Base-by-base conservation (phyloP, 2,329 filamentous ascomycete species). In the Diaporthe citri region DNA sequence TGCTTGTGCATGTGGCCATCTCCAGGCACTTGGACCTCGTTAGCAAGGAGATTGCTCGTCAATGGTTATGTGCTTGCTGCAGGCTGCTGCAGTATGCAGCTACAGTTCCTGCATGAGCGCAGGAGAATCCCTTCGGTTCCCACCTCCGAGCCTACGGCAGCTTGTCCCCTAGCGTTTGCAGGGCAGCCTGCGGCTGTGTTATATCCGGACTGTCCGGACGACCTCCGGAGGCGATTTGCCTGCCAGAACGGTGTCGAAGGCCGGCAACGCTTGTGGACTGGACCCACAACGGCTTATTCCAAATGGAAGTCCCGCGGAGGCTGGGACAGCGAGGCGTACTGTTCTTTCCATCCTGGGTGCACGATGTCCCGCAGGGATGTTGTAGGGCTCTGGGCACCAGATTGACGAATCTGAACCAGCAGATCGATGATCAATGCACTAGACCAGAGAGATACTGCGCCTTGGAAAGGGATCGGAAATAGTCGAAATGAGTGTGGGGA, bases 131-230 rank as follows among this genome's bases (percentile, higher is more conserved):
- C 4, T 17, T 52, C 25, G 41, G 41, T 46, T 31, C 41, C 41
- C 43, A 66, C 60, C 41, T 66, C 46, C 64, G 62, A 51, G 28
- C 43, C 62, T n/a, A 51, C 43, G 46, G 46, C 25, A 39, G 46
- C 46, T 52, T 67, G 46, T 15, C 41, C 4, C 34, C 34, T 43
- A 22, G 46, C 46, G 13, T 48, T 52, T 28, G 46, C 62, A 67
- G 7, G 22, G 41, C 28, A 39, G 22, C n/a, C 46, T 31, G 46
- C 62, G 28, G 41, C 17, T 66, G 25, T 52, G 43, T 20, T 46
- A 28, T 43, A 22, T 25, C 62, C 64, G 64, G 22, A 39, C 31
- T 28, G n/a, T 20, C 64, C 64, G 34, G 64, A 22, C n/a, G 34
- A 52, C 48, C 25, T 48, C 34, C 31, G 64, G 34, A 22, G 64